Conservation (phyloP, 306 rosid species). For the Sindora glabra region DNA sequence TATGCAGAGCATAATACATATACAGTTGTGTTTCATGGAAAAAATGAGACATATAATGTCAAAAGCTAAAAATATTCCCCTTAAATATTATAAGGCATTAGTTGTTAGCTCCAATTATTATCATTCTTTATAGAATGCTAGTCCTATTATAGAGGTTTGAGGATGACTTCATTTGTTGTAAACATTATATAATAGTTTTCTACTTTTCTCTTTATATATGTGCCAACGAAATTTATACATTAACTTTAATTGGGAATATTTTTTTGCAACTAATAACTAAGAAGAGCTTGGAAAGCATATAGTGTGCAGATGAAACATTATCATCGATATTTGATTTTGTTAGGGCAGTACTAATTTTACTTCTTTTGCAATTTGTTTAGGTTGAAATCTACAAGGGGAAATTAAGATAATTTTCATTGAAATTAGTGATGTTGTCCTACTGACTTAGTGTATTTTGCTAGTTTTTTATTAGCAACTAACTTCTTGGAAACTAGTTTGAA, state of each 20-base stretch:
- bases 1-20: neutral
- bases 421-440: neutral
- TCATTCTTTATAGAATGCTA: no score
- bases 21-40: no score
- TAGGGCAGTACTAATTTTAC: neutral
- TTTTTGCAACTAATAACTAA: conserved; percentile 37
- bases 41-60: neutral
- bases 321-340: neutral
- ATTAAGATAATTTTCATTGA: conserved; percentile 44
- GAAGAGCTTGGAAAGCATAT: conserved; percentile 91
- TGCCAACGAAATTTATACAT: neutral
- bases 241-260: neutral
- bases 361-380: conserved; percentile 27
- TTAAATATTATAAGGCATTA: no score
- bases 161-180: neutral
- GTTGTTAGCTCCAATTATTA: neutral
- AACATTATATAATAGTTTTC: neutral
- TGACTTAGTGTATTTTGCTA: neutral
- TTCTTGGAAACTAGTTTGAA: no score
- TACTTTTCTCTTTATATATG: neutral
- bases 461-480: neutral
- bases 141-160: no score
- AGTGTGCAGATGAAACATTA: conserved; percentile 65
- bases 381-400: conserved; percentile 92
- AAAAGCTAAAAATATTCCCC: neutral